Evolutionary conservation across 23 red algal species (phyloP).

Genomic region (Gracilaria caudata): DNA sequence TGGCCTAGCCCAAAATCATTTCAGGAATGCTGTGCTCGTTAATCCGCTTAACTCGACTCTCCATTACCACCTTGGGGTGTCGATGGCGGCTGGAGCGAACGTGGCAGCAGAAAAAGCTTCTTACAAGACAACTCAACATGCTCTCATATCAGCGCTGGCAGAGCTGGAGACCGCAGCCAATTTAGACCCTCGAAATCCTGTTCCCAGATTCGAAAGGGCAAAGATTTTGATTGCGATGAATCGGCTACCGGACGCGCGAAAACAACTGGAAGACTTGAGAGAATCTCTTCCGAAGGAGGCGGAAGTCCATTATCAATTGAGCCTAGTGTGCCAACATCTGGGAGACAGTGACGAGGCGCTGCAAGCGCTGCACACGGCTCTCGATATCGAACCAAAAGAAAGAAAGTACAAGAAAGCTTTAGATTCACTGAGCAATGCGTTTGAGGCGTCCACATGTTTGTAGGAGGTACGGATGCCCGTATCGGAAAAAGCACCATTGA

Average conservation of each 20-base stretch:
- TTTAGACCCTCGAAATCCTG: conserved; percentile 73
- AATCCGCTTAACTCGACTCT: conserved; percentile 82
- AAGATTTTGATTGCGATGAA: conserved; percentile 79
- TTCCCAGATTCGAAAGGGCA: conserved; percentile 89
- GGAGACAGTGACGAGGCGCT: conserved; percentile 73
- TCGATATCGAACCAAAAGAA: conserved; percentile 95
- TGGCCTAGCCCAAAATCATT: conserved; percentile 74
- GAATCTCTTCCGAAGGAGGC: conserved; percentile 82
- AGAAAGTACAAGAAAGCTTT: conserved; percentile 90
- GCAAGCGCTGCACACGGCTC: conserved; percentile 67
- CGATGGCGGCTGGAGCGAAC: conserved; percentile 42
- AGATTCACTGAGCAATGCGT: conserved; percentile 70
- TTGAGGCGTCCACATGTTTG: conserved; percentile 16
- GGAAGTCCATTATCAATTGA: conserved; percentile 87
- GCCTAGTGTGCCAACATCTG: conserved; percentile 65
- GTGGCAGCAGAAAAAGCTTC: conserved; percentile 10
- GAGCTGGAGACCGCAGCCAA: conserved; percentile 79
- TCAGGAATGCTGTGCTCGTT: conserved; percentile 78
- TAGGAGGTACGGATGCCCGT: neutral
- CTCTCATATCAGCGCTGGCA: conserved; percentile 70
- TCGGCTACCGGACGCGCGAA: conserved; percentile 73
- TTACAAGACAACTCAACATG: conserved; percentile 33
- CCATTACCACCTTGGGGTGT: conserved; percentile 89
- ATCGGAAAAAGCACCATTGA: neutral
- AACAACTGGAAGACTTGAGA: conserved; percentile 73